These are phyloP conservation scores for Rhizoclosmatium sp. DNA, from an alignment of 192 early-diverging fungal genomes.

Conservation along the genomic window DNA sequence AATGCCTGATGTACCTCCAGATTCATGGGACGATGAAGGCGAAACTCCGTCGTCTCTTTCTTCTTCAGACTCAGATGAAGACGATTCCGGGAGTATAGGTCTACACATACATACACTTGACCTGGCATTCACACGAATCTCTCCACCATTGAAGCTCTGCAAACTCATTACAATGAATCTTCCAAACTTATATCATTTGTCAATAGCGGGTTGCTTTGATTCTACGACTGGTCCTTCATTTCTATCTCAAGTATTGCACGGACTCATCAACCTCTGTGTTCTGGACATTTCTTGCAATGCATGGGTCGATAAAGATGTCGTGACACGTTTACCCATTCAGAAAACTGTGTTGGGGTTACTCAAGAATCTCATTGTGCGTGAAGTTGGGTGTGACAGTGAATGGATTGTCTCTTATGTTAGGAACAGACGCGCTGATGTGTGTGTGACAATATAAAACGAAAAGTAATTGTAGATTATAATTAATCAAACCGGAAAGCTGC, in stretches of 20 bases:
- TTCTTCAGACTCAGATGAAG: neutral
- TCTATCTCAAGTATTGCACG: neutral
- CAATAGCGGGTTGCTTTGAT: neutral
- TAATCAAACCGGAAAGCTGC: too few relatives aligned
- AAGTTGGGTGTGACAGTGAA: too few relatives aligned
- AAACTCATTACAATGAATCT: neutral
- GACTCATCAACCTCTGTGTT: neutral
- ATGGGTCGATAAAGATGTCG: neutral
- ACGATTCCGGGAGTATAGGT: neutral
- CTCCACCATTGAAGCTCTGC: neutral
- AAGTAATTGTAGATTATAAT: neutral
- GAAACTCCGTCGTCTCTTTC: too few relatives aligned
- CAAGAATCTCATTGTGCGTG: too few relatives aligned
- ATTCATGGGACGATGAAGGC: neutral
- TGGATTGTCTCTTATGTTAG: too few relatives aligned
- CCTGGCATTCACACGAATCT: neutral
- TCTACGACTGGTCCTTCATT: neutral
- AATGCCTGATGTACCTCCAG: neutral
- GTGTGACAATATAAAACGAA: neutral
- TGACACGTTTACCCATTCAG: too few relatives aligned
- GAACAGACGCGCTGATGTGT: too few relatives aligned
- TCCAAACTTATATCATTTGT: neutral
- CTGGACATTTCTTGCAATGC: neutral
- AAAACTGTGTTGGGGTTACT: too few relatives aligned
- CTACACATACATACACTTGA: neutral